Percentiles rank a stretch among this genome's conserved stretches.
Conservation (phyloP, 768 basidiomycete genomes). For the Calocybe cyanea region DNA sequence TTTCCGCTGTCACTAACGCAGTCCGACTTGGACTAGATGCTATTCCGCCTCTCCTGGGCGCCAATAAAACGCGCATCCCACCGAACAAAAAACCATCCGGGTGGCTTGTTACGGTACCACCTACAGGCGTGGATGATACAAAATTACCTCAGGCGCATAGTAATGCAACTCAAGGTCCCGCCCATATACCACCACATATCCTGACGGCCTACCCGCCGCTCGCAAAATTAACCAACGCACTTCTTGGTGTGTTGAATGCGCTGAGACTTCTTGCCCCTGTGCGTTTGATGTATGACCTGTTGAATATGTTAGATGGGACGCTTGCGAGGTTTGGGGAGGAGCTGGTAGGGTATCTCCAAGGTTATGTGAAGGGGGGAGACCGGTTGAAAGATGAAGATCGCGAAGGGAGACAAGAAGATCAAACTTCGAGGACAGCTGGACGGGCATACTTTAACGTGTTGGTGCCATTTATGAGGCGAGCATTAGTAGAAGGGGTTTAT, state of each 20-base stretch:
- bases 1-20: slow-evolving; percentile 54
- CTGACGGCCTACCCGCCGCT: slow-evolving; percentile 74
- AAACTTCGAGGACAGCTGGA: slow-evolving; percentile 43
- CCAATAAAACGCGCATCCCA: slow-evolving; percentile 5
- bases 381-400: not conserved
- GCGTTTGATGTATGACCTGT: slow-evolving; percentile 48
- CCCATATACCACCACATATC: slow-evolving; percentile 68
- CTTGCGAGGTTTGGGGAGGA: slow-evolving; percentile 43
- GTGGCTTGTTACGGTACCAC: slow-evolving; percentile 44
- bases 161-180: slow-evolving; percentile 25
- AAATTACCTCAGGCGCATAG: slow-evolving; percentile 17
- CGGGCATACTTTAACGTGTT: slow-evolving; percentile 58
- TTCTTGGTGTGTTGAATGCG: slow-evolving; percentile 72
- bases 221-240: slow-evolving; percentile 67
- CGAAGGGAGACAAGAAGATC: slow-evolving; percentile 20
- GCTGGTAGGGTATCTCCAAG: slow-evolving; percentile 41
- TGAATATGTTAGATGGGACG: slow-evolving; percentile 44
- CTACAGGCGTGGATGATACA: slow-evolving; percentile 17
- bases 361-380: slow-evolving; percentile 12
- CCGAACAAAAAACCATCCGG: slow-evolving; percentile 34
- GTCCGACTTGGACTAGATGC: slow-evolving; percentile 47
- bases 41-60: slow-evolving; percentile 3
- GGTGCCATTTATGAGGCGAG: slow-evolving; percentile 68
- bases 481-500: slow-evolving; percentile 75
- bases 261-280: slow-evolving; percentile 78